Conservation (phyloP, 441 rosid genomes). For the Adansonia madagascariensis region DNA sequence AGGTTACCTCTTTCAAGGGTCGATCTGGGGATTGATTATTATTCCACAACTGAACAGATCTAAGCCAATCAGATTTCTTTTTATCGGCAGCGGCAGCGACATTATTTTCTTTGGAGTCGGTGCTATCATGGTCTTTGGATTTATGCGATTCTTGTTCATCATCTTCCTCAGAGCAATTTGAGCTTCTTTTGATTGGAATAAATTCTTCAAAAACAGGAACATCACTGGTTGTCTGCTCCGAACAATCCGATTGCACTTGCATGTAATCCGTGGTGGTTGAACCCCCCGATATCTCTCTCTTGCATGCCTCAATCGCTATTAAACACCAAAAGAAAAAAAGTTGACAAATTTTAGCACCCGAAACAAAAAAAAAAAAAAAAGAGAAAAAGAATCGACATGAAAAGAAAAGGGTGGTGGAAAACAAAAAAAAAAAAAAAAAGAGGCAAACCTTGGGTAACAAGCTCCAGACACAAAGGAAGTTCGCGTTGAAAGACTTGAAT, state of each 20-base stretch:
- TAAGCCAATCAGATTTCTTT: constrained; percentile 90
- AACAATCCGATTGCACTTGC: constrained; percentile 72
- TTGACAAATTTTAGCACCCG: neutral
- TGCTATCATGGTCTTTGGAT: constrained; percentile 1
- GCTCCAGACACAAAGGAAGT: constrained; percentile 90
- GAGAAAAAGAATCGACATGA: neutral
- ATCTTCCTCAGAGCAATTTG: constrained; percentile 34
- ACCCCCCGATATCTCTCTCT: constrained; percentile 62
- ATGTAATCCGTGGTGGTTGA: constrained; percentile 54
- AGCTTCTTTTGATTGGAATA: constrained; percentile 67
- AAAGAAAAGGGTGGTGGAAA: neutral
- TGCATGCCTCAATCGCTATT: constrained; percentile 78
- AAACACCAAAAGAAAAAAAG: constrained; percentile 18
- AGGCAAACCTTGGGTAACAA: constrained; percentile 71
- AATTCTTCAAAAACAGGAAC: constrained; percentile 77
- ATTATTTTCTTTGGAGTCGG: constrained; percentile 25
- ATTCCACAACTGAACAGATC: constrained; percentile 93
- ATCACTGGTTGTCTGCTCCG: constrained; percentile 78
- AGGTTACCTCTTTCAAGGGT: constrained; percentile 43
- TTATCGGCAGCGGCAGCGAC: constrained; percentile 36
- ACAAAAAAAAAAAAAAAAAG: neutral
- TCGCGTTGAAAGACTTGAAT: constrained; percentile 87
- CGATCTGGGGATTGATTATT: constrained; percentile 60
- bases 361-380: neutral
- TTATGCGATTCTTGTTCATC: constrained; percentile 53